Evolutionary conservation across 148 eudicot species (phyloP).

Genomic region (Rheum nobile): DNA sequence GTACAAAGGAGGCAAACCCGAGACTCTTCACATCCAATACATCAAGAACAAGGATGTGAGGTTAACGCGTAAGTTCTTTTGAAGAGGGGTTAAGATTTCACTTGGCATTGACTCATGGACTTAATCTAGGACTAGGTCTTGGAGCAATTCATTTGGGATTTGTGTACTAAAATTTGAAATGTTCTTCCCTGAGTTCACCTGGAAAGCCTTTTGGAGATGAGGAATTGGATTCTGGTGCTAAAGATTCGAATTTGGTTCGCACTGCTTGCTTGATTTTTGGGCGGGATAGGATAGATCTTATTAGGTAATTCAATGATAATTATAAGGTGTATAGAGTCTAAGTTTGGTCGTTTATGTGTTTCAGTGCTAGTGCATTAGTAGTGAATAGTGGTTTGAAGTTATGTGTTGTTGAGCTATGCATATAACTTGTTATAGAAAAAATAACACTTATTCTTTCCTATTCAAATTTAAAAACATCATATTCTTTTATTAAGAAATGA

Average conservation of each 20-base stretch:
- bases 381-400: not conserved
- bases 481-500: no score
- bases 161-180: no score
- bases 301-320: constrained; percentile 23
- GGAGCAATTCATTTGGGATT: no score
- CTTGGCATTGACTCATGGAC: no score
- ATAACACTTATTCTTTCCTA: no score
- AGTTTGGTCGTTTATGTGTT: not conserved
- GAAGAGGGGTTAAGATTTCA: no score
- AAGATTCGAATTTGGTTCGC: constrained; percentile 33
- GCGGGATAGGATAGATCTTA: constrained; percentile 34
- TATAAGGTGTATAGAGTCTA: no score
- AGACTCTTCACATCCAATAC: constrained; percentile 59
- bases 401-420: constrained; percentile 1
- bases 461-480: no score
- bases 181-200: no score
- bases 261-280: constrained; percentile 48
- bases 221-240: constrained; percentile 14
- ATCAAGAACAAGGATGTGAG: constrained; percentile 83
- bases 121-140: no score
- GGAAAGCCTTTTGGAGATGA: constrained; percentile 25
- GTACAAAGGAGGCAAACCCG: constrained; percentile 80
- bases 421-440: constrained; percentile 16
- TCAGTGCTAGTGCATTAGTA: not conserved
- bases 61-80: constrained; percentile 31